Evolutionary conservation across 345 rosid genomes (phyloP).

Genomic region (Hirschfeldia incana): DNA sequence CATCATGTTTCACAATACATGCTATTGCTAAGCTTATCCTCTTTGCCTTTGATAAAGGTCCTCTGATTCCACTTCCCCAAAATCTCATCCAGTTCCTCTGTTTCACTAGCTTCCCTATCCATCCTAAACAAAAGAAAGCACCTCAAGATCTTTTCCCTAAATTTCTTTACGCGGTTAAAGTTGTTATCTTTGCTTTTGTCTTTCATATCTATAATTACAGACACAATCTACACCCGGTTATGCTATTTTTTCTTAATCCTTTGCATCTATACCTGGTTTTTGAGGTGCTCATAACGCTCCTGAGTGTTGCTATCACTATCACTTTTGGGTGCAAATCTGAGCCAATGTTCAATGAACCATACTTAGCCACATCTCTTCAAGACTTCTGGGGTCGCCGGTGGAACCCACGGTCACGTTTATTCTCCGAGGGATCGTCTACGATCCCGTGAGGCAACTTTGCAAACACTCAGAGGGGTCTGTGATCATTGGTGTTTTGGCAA

Average conservation of each 20-base stretch:
- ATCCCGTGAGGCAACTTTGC: not conserved
- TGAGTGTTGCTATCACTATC: not conserved
- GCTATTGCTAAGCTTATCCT: constrained; percentile 54
- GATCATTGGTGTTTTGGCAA: not conserved
- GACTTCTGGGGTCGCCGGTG: not conserved
- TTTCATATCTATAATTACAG: constrained; percentile 27
- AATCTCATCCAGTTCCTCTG: constrained; percentile 40
- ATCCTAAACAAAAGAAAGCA: constrained; percentile 34
- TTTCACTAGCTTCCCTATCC: constrained; percentile 60
- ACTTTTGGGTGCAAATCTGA: not conserved
- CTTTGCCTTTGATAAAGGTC: constrained; percentile 48
- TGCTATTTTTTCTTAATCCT: not conserved
- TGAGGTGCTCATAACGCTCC: not conserved
- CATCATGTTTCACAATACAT: constrained; percentile 43
- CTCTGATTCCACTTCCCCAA: constrained; percentile 36
- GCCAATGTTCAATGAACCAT: not conserved
- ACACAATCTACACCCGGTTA: constrained; percentile 32
- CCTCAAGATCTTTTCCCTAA: constrained; percentile 19
- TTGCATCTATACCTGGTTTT: not conserved
- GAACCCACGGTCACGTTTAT: not conserved
- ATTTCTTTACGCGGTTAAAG: constrained; percentile 38
- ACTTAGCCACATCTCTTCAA: not conserved
- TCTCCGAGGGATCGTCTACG: not conserved
- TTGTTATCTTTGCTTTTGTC: constrained; percentile 42
- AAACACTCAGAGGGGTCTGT: not conserved